Conservation (phyloP, 176 grass and related monocot species). For the Paspalum notatum region DNA sequence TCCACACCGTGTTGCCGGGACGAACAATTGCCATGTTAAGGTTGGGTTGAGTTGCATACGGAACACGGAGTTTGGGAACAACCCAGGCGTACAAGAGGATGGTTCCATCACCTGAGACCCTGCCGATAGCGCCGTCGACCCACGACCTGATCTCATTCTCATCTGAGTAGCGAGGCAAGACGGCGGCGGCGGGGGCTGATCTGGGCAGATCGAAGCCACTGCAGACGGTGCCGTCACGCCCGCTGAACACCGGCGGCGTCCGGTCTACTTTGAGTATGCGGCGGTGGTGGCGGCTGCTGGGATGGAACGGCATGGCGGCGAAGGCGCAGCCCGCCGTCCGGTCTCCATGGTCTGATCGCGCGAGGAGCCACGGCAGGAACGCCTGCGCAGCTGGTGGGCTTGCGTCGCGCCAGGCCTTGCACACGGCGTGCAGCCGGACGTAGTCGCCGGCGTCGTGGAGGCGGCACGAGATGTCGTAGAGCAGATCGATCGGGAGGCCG, state of each 20-base stretch:
- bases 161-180: too few species aligned
- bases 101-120: too few species aligned
- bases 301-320: background rate
- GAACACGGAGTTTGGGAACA: background rate
- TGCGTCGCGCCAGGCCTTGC: background rate
- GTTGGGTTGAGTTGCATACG: too few species aligned
- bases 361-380: background rate
- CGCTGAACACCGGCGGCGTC: too few species aligned
- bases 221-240: too few species aligned
- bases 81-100: too few species aligned
- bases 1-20: background rate
- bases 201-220: too few species aligned
- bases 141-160: too few species aligned
- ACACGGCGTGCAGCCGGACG: conserved; percentile 8
- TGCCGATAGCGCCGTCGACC: too few species aligned
- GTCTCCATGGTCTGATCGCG: background rate
- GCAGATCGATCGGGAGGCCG: conserved; percentile 1
- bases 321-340: background rate
- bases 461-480: background rate
- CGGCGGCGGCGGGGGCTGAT: too few species aligned
- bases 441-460: background rate
- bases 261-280: background rate
- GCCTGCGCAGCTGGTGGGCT: background rate
- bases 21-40: too few species aligned
- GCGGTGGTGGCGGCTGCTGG: background rate